Conservation (phyloP, 257 asterid genomes). For the Datura wrightii region DNA sequence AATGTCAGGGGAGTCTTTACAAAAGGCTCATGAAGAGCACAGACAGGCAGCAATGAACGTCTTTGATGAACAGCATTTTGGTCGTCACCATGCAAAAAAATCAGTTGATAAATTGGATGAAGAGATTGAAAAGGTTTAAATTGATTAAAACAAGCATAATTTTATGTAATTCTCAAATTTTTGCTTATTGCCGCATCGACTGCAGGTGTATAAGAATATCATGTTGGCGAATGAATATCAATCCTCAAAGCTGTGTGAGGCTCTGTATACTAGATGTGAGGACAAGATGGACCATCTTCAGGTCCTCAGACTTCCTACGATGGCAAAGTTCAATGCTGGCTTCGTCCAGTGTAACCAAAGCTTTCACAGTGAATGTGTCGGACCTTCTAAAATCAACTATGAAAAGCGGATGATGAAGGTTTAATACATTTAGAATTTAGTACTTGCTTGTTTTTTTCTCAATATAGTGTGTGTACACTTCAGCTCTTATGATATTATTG, state of each 20-base stretch:
- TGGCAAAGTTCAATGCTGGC: conserved; percentile 99
- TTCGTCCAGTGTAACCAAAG: conserved; percentile 92
- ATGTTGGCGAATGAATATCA: conserved; percentile 76
- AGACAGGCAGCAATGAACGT: conserved; percentile 66
- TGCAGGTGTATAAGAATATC: conserved; percentile 71
- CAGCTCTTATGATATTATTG: background rate
- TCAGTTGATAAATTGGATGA: conserved; percentile 84
- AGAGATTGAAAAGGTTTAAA: conserved; percentile 77
- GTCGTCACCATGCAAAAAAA: conserved; percentile 88
- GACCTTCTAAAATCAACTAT: conserved; percentile 85
- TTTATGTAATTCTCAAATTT: conserved; percentile 6
- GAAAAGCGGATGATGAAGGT: conserved; percentile 96
- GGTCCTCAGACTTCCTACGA: conserved; percentile 93
- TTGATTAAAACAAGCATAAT: conserved; percentile 25
- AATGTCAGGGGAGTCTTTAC: conserved; percentile 65
- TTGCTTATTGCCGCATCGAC: conserved; percentile 42
- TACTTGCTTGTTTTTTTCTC: conserved; percentile 17
- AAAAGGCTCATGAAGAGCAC: conserved; percentile 64
- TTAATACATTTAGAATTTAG: conserved; percentile 23
- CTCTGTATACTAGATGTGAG: conserved; percentile 79
- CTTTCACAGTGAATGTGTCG: conserved; percentile 84
- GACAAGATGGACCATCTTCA: conserved; percentile 99
- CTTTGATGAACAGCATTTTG: conserved; percentile 97
- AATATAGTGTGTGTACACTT: background rate
- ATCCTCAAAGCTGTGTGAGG: conserved; percentile 91